Evolutionary conservation across 176 grass and related monocot species (phyloP), one percentile per base, ranked within the genome.

Genomic region (Ensete glaucum): DNA sequence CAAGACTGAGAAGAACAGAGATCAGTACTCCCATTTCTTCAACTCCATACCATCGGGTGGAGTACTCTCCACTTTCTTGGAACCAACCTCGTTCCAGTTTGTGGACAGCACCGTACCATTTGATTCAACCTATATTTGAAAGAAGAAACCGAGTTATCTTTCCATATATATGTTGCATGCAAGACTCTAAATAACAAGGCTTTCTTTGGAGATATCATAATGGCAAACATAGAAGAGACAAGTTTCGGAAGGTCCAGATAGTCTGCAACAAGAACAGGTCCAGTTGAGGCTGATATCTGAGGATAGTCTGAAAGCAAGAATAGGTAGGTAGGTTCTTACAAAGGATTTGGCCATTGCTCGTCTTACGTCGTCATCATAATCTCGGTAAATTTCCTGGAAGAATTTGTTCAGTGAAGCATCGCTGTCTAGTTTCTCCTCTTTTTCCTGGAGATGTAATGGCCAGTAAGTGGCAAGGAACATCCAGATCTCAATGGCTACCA

Each of bases 81-180:
- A 34, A 22, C 92, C 88, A 49, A 96, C 88, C 52, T 96, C 88
- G 50, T 85, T 96, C 92, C 92, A 96, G 62, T 88, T 96, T 1
- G 92, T 96, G 17, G 92, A 96, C 12, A 96, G 88, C 63, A 96
- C 92, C 0, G 92, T 96, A 9, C 92, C 92, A 83, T 91, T 96
- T 10, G 92, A 96, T 80, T 96, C 92, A 23, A 91, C 88, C 92
- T 96, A 81, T 49, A 86, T 66, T 65, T 52, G 76, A 12, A 74
- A 81, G 0, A 67, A 50, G 25, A 50, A 69, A 50, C 8, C 1
- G 48, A 70, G 12, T 49, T 7, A 50, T 16, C 10, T 52, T 25
- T 17, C 17, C 9, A 51, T 11, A 11, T 11, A 10, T 13, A 11
- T 70, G 2, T 25, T 0, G 2, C 20, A 15, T n/a, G 25, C n/a